Base-by-base conservation (phyloP, 306 rosid species). In the Oxytropis ochrocephala region DNA sequence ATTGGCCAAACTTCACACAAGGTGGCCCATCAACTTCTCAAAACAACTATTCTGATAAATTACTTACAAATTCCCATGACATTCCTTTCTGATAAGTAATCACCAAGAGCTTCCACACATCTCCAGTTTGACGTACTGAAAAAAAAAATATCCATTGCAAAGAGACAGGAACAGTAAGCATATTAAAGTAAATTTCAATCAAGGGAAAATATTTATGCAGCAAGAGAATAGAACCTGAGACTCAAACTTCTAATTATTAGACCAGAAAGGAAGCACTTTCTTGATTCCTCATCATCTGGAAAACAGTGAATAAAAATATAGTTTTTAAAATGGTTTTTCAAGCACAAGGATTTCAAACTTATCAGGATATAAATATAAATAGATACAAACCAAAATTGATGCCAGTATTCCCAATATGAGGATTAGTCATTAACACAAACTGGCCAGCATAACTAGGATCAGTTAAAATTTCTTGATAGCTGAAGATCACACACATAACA, bases 391-490 rank as follows among this genome's bases (percentile, higher is more conserved):
- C 93, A 36, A 88, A 88, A 85, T 92, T 92, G 42, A 92, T 80
- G 79, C 98, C 96, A 55, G 98, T 88, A 61, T 92, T 90, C 79
- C 98, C 98, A 46, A 94, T 94, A 13, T 90, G 98, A 0, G 98
- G 98, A 80, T 84, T 95, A 51, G 97, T 89, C 97, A 95, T 95
- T 18, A 91, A 78, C 52, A 95, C 97, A 81, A 91, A 91, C 76
- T 95, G 97, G 3, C 97, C 99, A 69, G 97, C 92, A 77, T 94
- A 94, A 74, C 97, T 94, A 49, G 99, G 99, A 75, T 94, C 97
- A 0, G 99, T 94, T 54, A 94, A 79, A 80, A 94, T 94, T 72
- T 94, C 99, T 74, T 94, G 99, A 83, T 94, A 94, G 79, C 99
- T 94, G 82, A 70, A 42, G 6, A 16, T 51, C 56, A 53, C 12